These are phyloP conservation scores for Gossypium schwendimanii DNA, from an alignment of 441 rosid species.

Conservation along the genomic window DNA sequence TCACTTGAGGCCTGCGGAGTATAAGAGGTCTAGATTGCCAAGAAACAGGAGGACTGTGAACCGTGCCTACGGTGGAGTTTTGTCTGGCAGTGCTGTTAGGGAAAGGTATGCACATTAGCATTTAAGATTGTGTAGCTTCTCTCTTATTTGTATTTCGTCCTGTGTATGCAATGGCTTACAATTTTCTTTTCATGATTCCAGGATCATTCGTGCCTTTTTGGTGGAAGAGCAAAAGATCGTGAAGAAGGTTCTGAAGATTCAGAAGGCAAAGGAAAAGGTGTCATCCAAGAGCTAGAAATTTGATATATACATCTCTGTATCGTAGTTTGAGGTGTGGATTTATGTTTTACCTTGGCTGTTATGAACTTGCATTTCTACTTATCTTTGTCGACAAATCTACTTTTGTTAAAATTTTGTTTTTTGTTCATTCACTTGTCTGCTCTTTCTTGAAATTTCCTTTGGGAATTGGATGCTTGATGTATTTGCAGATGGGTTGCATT, in stretches of 20 bases:
- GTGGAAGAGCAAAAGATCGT: conserved; percentile 28
- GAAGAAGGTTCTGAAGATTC: conserved; percentile 61
- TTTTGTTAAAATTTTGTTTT: conserved; percentile 26
- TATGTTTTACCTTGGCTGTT: conserved; percentile 15
- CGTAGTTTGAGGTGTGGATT: conserved; percentile 19
- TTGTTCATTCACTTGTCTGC: background rate
- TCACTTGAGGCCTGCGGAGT: conserved; percentile 19
- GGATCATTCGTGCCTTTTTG: conserved; percentile 56
- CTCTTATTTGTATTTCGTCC: background rate
- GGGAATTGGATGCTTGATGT: conserved; percentile 11
- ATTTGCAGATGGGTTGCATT: background rate
- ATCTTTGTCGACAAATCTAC: background rate
- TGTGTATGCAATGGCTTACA: background rate
- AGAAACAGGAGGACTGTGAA: conserved; percentile 20
- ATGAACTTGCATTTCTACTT: conserved; percentile 21
- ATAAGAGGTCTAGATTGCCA: conserved; percentile 18
- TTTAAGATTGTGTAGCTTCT: background rate
- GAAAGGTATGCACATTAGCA: conserved; percentile 11
- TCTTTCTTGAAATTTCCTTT: conserved; percentile 10
- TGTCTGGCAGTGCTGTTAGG: conserved; percentile 18
- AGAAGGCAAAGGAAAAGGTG: conserved; percentile 52
- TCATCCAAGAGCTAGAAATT: conserved; percentile 19
- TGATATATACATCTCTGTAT: conserved; percentile 19
- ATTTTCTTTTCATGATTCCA: background rate
- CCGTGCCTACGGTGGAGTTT: conserved; percentile 18